phyloP scores from a whole-genome alignment of 345 rosid species.

The Salix viminalis region DNA sequence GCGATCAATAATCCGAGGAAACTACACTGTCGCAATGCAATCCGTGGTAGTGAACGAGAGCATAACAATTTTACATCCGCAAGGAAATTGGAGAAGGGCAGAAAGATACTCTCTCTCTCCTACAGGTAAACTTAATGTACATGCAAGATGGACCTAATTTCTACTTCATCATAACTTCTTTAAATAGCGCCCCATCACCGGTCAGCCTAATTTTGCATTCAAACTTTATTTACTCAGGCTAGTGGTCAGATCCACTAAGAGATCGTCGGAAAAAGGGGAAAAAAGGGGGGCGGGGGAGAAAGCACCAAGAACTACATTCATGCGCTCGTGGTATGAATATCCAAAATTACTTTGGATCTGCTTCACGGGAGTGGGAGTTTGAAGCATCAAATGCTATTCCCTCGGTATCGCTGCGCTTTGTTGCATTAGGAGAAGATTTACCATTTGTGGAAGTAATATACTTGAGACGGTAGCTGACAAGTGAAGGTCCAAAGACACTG shows the following conservation, averaged over 20 bases:
- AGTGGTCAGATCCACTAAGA: not conserved
- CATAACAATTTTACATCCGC: no score
- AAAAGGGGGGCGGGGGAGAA: not conserved
- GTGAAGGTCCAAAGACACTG: constrained; percentile 57
- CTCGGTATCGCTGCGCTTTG: constrained; percentile 13
- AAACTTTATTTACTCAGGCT: not conserved
- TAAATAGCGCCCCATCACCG: not conserved
- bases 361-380: not conserved
- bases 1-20: no score
- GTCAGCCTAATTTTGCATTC: not conserved
- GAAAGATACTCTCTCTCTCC: no score
- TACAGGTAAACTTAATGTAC: not conserved
- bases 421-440: constrained; percentile 16
- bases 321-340: no score
- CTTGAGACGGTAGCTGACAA: constrained; percentile 37
- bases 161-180: not conserved
- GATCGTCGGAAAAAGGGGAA: not conserved
- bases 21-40: no score
- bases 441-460: constrained; percentile 16
- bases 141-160: not conserved
- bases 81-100: no score
- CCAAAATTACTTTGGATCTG: not conserved
- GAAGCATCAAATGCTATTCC: constrained; percentile 6
- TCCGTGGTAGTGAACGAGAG: no score
- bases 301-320: no score